Conservation (phyloP, 371 early-diverging fungal species). For the Mortierella sp. region DNA sequence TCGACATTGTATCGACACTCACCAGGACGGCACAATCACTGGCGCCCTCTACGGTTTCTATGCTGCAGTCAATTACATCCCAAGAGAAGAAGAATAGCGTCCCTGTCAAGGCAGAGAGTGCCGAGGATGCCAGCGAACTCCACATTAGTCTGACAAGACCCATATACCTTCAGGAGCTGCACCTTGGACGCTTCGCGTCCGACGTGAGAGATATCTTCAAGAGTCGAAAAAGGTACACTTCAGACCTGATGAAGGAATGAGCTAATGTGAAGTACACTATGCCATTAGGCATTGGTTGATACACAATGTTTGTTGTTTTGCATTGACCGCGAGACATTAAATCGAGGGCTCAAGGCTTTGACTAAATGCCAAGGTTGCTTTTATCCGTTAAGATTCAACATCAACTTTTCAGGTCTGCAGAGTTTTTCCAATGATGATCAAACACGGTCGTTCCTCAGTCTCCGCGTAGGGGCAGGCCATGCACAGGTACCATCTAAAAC, state of each 20-base stretch:
- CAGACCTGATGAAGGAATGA: not conserved
- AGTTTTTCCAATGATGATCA: slow-evolving; percentile 51
- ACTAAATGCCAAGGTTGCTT: not conserved
- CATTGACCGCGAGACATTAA: no score
- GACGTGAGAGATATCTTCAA: slow-evolving; percentile 44
- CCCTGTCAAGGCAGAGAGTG: slow-evolving; percentile 22
- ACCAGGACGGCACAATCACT: slow-evolving; percentile 23
- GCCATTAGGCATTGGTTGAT: not conserved
- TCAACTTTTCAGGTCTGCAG: slow-evolving; percentile 51
- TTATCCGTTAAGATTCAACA: slow-evolving; percentile 21
- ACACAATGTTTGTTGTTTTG: no score
- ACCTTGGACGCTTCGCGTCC: slow-evolving; percentile 35
- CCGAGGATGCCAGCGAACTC: slow-evolving; percentile 39
- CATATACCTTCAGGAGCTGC: slow-evolving; percentile 43
- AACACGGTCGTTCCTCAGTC: slow-evolving; percentile 50
- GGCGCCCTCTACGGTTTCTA: slow-evolving; percentile 27
- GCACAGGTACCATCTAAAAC: slow-evolving; percentile 32
- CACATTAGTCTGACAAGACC: slow-evolving; percentile 53
- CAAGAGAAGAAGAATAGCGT: slow-evolving; percentile 5
- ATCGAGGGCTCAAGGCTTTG: not conserved
- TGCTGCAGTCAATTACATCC: slow-evolving; percentile 36
- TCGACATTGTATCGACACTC: slow-evolving; percentile 36
- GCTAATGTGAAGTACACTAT: not conserved
- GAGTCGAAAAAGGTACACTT: slow-evolving; percentile 28
- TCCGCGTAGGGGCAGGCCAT: slow-evolving; percentile 53